Conservation (phyloP, 495 filamentous ascomycete species). For the Aspergillus mulundensis region DNA sequence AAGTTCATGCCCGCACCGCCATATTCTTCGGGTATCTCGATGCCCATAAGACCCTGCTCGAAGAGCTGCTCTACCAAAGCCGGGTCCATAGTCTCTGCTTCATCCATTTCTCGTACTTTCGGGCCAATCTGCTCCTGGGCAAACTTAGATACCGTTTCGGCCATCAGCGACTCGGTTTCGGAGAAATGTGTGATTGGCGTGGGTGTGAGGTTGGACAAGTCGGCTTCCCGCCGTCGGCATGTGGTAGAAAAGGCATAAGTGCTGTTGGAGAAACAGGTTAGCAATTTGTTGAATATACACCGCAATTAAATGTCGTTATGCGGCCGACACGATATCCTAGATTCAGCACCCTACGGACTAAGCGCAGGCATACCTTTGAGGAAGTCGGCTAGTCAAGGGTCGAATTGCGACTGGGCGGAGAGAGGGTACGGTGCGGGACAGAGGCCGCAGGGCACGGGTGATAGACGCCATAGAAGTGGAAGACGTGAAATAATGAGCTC, state of each 20-base stretch:
- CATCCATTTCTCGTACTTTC: conserved; percentile 96
- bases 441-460: conserved; percentile 61
- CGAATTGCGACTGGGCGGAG: conserved; percentile 43
- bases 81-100: conserved; percentile 91
- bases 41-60: conserved; percentile 95
- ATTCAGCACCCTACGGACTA: neutral
- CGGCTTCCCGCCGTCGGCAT: conserved; percentile 51
- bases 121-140: conserved; percentile 83
- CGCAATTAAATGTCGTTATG: neutral
- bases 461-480: conserved; percentile 73
- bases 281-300: neutral
- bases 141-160: conserved; percentile 86
- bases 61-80: conserved; percentile 86
- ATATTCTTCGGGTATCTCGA: conserved; percentile 96
- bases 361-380: conserved; percentile 39
- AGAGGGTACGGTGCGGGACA: conserved; percentile 54
- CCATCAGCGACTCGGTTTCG: conserved; percentile 85
- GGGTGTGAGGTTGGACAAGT: conserved; percentile 69
- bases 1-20: conserved; percentile 99
- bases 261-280: conserved; percentile 32
- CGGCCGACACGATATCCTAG: neutral
- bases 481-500: conserved; percentile 43
- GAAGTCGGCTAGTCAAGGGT: conserved; percentile 33
- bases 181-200: conserved; percentile 92
- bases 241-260: conserved; percentile 71